A percentile compares a stretch with the other conserved stretches of the same genome.
phyloP scores from a whole-genome alignment of 352 stramenopile species.

The Thraustotheca clavata region DNA sequence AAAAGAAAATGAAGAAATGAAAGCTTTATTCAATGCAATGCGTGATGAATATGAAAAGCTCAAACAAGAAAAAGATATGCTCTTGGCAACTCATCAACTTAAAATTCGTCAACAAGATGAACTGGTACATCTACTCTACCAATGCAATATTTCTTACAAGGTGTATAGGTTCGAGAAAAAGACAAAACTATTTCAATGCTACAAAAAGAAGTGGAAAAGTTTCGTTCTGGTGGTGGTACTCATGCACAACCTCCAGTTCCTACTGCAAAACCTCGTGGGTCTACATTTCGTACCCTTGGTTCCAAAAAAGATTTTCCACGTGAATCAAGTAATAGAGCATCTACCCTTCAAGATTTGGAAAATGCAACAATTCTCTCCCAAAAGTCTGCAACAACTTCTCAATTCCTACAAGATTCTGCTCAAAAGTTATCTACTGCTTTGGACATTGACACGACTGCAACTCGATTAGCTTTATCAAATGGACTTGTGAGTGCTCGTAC shows the following conservation, averaged over 20 bases:
- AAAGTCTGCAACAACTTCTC: constrained; percentile 61
- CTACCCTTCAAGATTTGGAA: constrained; percentile 22
- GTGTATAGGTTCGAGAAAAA: constrained; percentile 56
- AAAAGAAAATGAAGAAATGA: constrained; percentile 69
- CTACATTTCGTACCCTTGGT: constrained; percentile 56
- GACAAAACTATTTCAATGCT: constrained; percentile 70
- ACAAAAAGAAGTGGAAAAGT: constrained; percentile 60
- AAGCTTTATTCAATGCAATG: constrained; percentile 32
- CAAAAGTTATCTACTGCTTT: constrained; percentile 49
- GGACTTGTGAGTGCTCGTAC: constrained; percentile 5
- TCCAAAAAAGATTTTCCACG: constrained; percentile 59
- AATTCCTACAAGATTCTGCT: constrained; percentile 69
- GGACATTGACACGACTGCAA: constrained; percentile 42
- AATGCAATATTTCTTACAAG: too few species aligned
- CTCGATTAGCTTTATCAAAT: constrained; percentile 27
- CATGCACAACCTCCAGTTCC: constrained; percentile 26
- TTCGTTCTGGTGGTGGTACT: constrained; percentile 27
- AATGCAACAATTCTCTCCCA: constrained; percentile 32
- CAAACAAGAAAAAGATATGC: constrained; percentile 64
- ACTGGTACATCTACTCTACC: constrained; percentile 26
- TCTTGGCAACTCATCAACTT: constrained; percentile 67
- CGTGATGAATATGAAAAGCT: constrained; percentile 68
- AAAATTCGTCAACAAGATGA: constrained; percentile 76
- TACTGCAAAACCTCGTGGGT: constrained; percentile 38
- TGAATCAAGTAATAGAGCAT: constrained; percentile 6